These are phyloP conservation scores for Scutellaria galericulata DNA, from an alignment of 257 asterid species.

Conservation along the genomic window DNA sequence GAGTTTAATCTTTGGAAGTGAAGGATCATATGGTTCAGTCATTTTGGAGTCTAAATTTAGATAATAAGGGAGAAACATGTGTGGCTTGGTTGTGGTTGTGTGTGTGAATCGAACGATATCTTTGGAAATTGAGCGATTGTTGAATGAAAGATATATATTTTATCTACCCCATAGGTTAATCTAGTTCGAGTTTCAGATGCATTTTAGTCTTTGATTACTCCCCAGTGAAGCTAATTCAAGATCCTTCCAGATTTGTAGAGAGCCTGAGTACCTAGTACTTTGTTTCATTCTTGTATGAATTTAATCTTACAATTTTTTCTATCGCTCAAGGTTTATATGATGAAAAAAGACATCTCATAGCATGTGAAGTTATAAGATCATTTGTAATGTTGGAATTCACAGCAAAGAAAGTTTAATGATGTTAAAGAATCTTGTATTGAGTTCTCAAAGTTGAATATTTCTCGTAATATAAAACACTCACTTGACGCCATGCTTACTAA, in stretches of 20 bases:
- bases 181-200: background rate
- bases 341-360: constrained; percentile 2
- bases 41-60: background rate
- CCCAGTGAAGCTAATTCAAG: constrained; percentile 2
- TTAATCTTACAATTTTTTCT: background rate
- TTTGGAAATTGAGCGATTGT: constrained; percentile 22
- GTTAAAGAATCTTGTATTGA: constrained; percentile 4
- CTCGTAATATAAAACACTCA: background rate
- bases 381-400: background rate
- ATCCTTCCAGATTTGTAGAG: constrained; percentile 5
- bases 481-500: constrained; percentile 8
- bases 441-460: background rate
- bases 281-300: background rate
- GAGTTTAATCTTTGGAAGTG: constrained; percentile 2
- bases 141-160: constrained; percentile 7
- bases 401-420: background rate
- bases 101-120: background rate
- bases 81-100: constrained; percentile 12
- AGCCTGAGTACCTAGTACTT: background rate
- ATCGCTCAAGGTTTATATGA: background rate
- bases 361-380: background rate
- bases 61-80: background rate
- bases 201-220: background rate
- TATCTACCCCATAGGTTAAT: constrained; percentile 2
- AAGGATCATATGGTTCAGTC: background rate